Evolutionary conservation across 192 early-diverging fungal genomes (phyloP), one percentile per base, ranked within the genome.

Genomic region (Rhizophagus prolifer): DNA sequence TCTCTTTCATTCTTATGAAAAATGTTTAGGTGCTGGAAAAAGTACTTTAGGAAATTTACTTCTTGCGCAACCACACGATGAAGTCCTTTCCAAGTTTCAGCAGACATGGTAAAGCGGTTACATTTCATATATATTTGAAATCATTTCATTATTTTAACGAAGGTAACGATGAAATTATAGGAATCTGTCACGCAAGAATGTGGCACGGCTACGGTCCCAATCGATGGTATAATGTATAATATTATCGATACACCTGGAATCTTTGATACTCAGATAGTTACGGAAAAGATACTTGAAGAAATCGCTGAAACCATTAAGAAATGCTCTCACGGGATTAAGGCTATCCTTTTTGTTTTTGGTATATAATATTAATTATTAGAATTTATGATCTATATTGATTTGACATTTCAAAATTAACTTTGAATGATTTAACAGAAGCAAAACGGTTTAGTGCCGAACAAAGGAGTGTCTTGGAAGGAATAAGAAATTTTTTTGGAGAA

Each of bases 321-420:
- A 74, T 62, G 59, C 34, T n/a, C 60, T 44, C 25, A 63, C 25
- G 59, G 60, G 10, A n/a, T 74, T 31, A 74, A 62, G 63, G 72
- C 72, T 38, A 62, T 74, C 41, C 60, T 74, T 36, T 63, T 74
- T 74, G 72, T 74, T 44, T 63, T 74, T 13, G 72, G 72, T 63
- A 63, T 9, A 25, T 74, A 62, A 62, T 63, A 62, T 46, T 19
- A 31, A 31, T 31, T 9, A n/a, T 67, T 30, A 9, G 44, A 38
- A 2, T 36, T 14, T 67, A 2, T 41, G 10, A 30, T 4, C 4
- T 7, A 10, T n/a, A n/a, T n/a, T n/a, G 34, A 34, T 23, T 30
- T 31, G 31, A 8, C 4, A 13, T 34, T 64, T 21, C 4, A 41
- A 67, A 4, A 41, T 44, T 41, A 67, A 14, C 28, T 74, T 63